Evolutionary conservation across 2,329 filamentous ascomycete genomes (phyloP).

Genomic region (Aspergillus udagawae): DNA sequence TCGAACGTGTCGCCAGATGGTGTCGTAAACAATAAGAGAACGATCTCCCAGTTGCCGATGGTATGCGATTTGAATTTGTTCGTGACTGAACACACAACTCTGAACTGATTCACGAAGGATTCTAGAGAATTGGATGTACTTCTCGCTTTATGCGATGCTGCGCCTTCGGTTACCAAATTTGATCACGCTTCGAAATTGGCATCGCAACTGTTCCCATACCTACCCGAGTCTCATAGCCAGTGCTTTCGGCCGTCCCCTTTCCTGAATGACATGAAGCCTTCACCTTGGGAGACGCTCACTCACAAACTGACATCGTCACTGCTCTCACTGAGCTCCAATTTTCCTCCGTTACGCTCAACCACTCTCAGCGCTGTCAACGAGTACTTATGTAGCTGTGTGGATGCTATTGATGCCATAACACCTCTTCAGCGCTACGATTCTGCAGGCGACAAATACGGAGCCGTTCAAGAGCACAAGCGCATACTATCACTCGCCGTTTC

Average conservation of each 20-base stretch:
- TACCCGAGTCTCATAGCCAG: conserved; percentile 79
- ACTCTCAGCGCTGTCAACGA: conserved; percentile 64
- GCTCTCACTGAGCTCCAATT: conserved; percentile 72
- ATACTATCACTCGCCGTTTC: conserved; percentile 77
- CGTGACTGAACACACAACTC: neutral
- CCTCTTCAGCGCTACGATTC: conserved; percentile 55
- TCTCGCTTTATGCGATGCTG: conserved; percentile 84
- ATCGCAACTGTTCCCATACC: conserved; percentile 75
- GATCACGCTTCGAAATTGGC: conserved; percentile 74
- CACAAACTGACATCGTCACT: conserved; percentile 75
- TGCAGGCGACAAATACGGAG: conserved; percentile 37
- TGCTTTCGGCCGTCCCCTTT: conserved; percentile 74
- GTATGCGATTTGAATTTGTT: conserved; percentile 17
- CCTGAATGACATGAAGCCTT: conserved; percentile 77
- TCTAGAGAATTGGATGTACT: conserved; percentile 89
- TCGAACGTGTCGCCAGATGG: conserved; percentile 33
- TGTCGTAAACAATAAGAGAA: conserved; percentile 32
- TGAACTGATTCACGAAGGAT: conserved; percentile 52
- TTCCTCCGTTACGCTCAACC: conserved; percentile 62
- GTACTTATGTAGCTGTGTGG: conserved; percentile 69
- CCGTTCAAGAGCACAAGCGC: conserved; percentile 58
- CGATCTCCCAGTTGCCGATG: conserved; percentile 39
- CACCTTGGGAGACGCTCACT: conserved; percentile 80
- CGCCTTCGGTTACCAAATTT: conserved; percentile 65
- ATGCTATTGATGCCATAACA: conserved; percentile 56